Base-by-base conservation (phyloP, 2,329 filamentous ascomycete species). In the Calonectria naviculata region DNA sequence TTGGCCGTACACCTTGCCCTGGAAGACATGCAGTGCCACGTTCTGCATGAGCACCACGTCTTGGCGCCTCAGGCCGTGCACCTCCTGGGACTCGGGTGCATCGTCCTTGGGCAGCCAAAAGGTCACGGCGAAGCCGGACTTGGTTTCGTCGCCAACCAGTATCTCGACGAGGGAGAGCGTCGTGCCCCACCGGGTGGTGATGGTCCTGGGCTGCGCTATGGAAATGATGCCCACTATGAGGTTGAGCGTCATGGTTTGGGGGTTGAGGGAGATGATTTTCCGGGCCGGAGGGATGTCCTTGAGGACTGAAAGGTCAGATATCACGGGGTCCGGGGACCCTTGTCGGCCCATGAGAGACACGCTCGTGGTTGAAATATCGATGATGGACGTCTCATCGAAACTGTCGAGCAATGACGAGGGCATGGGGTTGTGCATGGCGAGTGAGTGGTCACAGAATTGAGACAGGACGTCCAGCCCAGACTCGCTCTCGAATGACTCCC, bases 61-160 rank as follows among this genome's bases (percentile, higher is more conserved):
- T 76, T 93, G 92, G 0, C 91, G 84, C 54, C 92, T 87, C 36
- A 97, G 83, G 0, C 79, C 82, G 1, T 84, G 80, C 12, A 89
- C 76, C 3, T 78, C 76, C 3, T 78, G 74, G 34, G 80, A 79
- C 10, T 75, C 72, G 0, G 65, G 70, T 4, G 82, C 70, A 85
- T 81, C 46, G 77, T 85, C 74, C 4, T 73, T 74, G 5, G 88
- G 83, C 2, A 97, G 85, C 96, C 96, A 98, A 80, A 97, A 95
- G 3, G 93, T 95, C 67, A 98, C 87, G 31, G 88, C 90, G 83
- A 98, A 97, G 3, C 93, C 93, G 0, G 94, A 90, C 73, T 88
- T 90, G 0, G 95, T 97, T 63, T 98, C 94, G 81, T 98, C 96
- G 6, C 94, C 95, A 1, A 98, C 91, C 1, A 95, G 85, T 2